Conservation (phyloP, 768 basidiomycete genomes). For the Suillus alpinus region DNA sequence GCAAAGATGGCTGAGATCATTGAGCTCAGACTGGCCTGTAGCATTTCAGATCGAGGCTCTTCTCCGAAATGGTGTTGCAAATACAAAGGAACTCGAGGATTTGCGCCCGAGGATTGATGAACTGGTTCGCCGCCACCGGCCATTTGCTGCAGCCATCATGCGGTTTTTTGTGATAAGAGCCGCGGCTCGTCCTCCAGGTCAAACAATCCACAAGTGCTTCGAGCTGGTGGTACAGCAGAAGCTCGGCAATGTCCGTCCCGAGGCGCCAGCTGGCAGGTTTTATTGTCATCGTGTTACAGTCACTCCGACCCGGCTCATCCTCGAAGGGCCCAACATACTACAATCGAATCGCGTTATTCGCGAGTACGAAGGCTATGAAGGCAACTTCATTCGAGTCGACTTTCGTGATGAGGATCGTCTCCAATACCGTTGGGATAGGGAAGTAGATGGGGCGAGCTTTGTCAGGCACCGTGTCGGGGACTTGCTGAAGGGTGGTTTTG, state of each 20-base stretch:
- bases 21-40: constrained; percentile 53
- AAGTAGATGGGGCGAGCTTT: constrained; percentile 57
- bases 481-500: constrained; percentile 60
- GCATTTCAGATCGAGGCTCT: constrained; percentile 78
- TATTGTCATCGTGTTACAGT: constrained; percentile 74
- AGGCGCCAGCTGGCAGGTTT: constrained; percentile 42
- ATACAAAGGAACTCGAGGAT: constrained; percentile 52
- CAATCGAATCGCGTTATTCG: constrained; percentile 84
- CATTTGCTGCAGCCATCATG: constrained; percentile 47
- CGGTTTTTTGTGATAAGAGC: constrained; percentile 53
- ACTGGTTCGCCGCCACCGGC: constrained; percentile 34
- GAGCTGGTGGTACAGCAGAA: constrained; percentile 29
- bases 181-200: constrained; percentile 40
- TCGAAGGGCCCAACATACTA: constrained; percentile 74
- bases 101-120: constrained; percentile 44
- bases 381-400: constrained; percentile 78
- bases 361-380: constrained; percentile 53
- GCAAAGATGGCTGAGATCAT: constrained; percentile 39
- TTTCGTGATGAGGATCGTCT: constrained; percentile 82
- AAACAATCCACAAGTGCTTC: constrained; percentile 46
- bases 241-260: constrained; percentile 14
- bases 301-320: constrained; percentile 67
- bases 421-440: constrained; percentile 68
- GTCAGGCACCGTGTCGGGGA: constrained; percentile 57
- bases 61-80: constrained; percentile 59